Base-by-base conservation (phyloP, 1,139 yeast genomes). In the Komagataea norvegica region DNA sequence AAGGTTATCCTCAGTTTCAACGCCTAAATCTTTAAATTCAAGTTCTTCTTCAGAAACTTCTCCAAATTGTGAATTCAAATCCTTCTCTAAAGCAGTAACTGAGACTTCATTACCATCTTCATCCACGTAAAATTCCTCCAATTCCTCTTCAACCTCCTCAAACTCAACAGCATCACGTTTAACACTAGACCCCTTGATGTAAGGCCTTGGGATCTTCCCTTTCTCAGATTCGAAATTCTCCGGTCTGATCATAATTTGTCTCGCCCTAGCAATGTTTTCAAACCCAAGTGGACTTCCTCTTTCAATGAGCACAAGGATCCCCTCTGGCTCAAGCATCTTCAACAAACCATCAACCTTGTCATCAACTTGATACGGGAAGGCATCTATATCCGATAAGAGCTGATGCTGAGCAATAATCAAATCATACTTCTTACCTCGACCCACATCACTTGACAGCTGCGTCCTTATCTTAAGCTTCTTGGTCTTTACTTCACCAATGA, bases 271-370 rank as follows among this genome's bases (percentile, higher is more conserved):
- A 43, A 88, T 72, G 6, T 79, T 71, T 60, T 91, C 97, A 55
- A 87, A 87, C 0, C 97, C 97, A 25, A 79, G 60, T 0, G 96
- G 86, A 41, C 84, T 86, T 3, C 98, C 98, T 47, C 96, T 70
- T 62, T 91, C 97, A 3, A 89, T 65, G 7, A 91, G 60, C 1
- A 87, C 78, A 15, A 89, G 60, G 42, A 80, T 79, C 0, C 97
- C 98, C 11, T 76, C 76, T 0, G 95, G 95, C 10, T 76, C 71
- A 31, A 88, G 62, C 21, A 84, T 61, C 15, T 70, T 67, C 23
- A 87, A 65, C 30, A 83, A 65, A 47, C 72, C 70, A 41, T 79
- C 75, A n/a, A 85, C 55, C 43, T 74, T 80, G 21, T 71, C 70
- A 56, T 87, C 96, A 7, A 86, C 79, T 46, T 86, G 82, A 22